Base-by-base conservation (phyloP, 306 rosid species). In the Prunus campanulata region DNA sequence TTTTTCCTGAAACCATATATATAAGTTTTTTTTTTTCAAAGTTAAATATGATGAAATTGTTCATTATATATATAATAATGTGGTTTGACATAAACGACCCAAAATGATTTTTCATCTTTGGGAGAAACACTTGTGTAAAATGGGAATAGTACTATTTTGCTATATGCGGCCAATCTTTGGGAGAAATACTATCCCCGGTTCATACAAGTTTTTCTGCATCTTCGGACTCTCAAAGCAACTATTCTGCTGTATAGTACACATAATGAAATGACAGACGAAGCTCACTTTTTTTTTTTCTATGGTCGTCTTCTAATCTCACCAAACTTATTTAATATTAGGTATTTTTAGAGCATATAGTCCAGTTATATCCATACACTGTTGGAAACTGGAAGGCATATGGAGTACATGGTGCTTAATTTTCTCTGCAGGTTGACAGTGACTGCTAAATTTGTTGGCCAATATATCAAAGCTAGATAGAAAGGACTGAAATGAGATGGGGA, bases 111-210 rank as follows among this genome's bases (percentile, higher is more conserved):
- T 62, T 59, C 42, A 62, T 62, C 11, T 62, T 15, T 60, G 12
- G 52, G 0, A 39, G 2, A 39, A 39, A 39, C 44, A 0, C 44
- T 1, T 0, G 44, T 39, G 44, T 39, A 8, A 39, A 39, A 39
- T 0, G 1, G 2, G 0, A 0, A 35, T 35, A 35, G 6, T 1
- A 35, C 2, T 39, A 39, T 39, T 39, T 39, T 39, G 9, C 0
- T 6, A 39, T 39, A 35, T 7, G 0, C 8, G 0, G 44, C 2
- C 0, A 39, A 39, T 39, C 9, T 25, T 25, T 25, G 25, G 25
- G 25, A 25, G n/a, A 35, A 6, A 7, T 7, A 39, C 2, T 1
- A 39, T 39, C 2, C 9, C 2, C 44, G 0, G 1, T 39, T 7
- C 2, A 6, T 39, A 39, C 0, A 39, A 39, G 0, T 7, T 39